A percentile compares a stretch with the other conserved stretches of the same genome.
Conservation (phyloP, 768 basidiomycete species). For the Auriscalpium microsporum region DNA sequence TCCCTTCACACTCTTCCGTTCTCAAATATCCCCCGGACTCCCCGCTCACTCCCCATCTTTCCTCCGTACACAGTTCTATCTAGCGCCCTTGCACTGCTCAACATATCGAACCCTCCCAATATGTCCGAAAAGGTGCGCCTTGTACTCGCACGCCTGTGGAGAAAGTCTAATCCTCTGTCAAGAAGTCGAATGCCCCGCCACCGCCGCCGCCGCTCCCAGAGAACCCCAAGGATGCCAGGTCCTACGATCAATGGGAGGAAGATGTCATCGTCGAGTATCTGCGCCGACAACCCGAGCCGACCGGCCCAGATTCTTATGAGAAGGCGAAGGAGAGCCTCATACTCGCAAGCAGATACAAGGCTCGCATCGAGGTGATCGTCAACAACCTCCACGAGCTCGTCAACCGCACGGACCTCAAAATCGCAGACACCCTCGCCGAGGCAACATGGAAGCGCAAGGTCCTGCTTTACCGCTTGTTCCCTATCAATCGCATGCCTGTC, state of each 20-base stretch:
- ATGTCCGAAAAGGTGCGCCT: background rate
- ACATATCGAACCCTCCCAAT: background rate
- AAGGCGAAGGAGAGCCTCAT: background rate
- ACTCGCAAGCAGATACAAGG: background rate
- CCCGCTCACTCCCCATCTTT: background rate
- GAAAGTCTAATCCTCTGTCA: background rate
- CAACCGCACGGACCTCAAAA: background rate
- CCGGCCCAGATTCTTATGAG: background rate
- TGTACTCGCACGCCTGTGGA: no score
- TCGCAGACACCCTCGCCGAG: background rate
- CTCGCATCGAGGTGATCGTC: background rate
- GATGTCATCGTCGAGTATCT: slow-evolving; percentile 1
- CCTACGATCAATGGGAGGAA: background rate
- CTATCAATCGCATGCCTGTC: slow-evolving; percentile 49
- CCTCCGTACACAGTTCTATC: background rate
- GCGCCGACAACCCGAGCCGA: slow-evolving; percentile 7
- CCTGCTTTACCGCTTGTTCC: slow-evolving; percentile 36
- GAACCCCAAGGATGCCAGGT: background rate
- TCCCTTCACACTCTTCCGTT: background rate
- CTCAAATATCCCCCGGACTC: background rate
- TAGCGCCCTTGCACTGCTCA: background rate
- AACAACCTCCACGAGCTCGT: background rate
- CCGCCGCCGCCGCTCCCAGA: background rate
- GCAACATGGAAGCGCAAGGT: slow-evolving; percentile 12
- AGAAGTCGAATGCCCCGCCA: background rate